Evolutionary conservation across 495 filamentous ascomycete species (phyloP), one percentile per base, ranked within the genome.

Genomic region (Hypoxylon rickii): DNA sequence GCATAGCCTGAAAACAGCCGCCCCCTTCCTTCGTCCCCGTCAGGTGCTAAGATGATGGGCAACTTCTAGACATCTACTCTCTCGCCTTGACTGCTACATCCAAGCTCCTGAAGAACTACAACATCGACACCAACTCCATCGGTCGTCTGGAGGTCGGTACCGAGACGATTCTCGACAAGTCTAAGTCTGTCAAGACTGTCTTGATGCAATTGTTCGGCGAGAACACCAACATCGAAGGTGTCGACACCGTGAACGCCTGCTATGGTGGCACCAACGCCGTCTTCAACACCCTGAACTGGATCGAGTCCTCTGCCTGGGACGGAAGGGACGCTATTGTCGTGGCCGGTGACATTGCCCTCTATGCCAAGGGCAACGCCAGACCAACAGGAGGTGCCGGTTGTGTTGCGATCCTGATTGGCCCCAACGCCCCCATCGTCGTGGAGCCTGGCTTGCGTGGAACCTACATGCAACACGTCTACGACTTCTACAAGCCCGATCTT

Each of bases 141-240:
- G 94, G 94, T 48, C 88, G 94, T 58, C 82, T 98, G 63, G 94
- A 98, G 77, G 94, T 98, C 62, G 94, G 94, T 67, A 98, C 94
- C 44, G 94, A 98, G 85, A 98, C 94, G 44, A 82, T 98, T 33
- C 82, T 98, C 68, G 94, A 98, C 83, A 98, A 98, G 83, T 97
- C 94, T 64, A 98, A 98, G 82, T 97, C 95, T 20, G 94, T 98
- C 80, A 98, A 98, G 84, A 89, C 92, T n/a, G 93, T 98, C 43
- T 76, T 97, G 58, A 98, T 98, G 94, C 94, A 97, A 77, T 82
- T 98, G 20, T 96, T 98, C 65, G 82, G 86, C 67, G 79, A 86
- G 40, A 87, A 87, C 68, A 91, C 86, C 80, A 96, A 96, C 78
- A 79, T 98, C 38, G 95, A 97, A 78, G 94, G 94, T 74, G 85